These are phyloP conservation scores for Hypoxylon fragiforme DNA, from an alignment of 495 filamentous ascomycete genomes.

Conservation along the genomic window DNA sequence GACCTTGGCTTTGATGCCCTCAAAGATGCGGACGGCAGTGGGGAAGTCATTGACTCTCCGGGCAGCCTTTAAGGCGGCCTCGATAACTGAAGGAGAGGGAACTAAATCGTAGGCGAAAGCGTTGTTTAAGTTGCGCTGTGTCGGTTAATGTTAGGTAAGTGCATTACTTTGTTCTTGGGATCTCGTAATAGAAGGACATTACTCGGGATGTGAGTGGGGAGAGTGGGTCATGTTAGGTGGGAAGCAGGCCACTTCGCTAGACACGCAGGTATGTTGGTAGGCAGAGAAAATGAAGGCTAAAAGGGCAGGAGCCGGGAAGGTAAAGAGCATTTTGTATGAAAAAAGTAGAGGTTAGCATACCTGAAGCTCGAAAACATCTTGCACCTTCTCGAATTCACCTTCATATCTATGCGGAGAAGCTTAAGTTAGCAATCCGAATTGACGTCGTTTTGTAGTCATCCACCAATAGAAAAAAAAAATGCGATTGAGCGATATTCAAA, in stretches of 20 bases:
- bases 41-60: conserved; percentile 98
- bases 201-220: conserved; percentile 24
- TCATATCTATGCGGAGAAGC: conserved; percentile 71
- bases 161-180: not conserved
- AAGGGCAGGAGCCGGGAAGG: not conserved
- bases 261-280: not conserved
- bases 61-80: conserved; percentile 87
- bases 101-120: conserved; percentile 99
- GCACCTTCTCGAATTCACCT: conserved; percentile 96
- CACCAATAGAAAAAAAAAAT: too few species aligned
- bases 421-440: conserved; percentile 32
- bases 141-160: conserved; percentile 17
- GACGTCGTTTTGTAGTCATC: not conserved
- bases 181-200: conserved; percentile 13
- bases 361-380: conserved; percentile 99
- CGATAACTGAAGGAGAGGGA: conserved; percentile 87
- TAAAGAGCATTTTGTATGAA: not conserved
- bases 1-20: conserved; percentile 99
- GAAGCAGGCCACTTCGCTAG: not conserved
- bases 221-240: conserved; percentile 17
- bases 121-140: conserved; percentile 98
- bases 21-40: conserved; percentile 95
- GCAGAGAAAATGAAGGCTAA: not conserved
- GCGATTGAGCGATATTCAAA: conserved; percentile 39
- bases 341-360: conserved; percentile 55